These are phyloP conservation scores for Chlorella vulgaris DNA, from an alignment of 139 green algal species.

Conservation along the genomic window DNA sequence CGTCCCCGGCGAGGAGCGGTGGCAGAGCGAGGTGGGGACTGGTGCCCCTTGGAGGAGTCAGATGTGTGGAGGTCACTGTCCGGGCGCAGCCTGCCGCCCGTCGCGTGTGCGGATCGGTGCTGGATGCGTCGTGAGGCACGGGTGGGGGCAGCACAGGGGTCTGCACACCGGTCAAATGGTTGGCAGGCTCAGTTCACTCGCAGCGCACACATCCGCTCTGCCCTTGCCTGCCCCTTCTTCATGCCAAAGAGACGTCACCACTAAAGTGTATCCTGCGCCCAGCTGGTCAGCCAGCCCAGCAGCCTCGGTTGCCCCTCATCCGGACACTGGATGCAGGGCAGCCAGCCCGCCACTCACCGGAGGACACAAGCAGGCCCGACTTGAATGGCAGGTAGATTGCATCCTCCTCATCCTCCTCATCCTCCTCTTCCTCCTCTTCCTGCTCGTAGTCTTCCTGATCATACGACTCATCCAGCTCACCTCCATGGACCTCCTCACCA, in stretches of 20 bases:
- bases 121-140: conserved; percentile 5
- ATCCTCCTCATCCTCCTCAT: background rate
- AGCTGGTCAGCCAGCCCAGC: background rate
- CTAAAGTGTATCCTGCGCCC: too few species aligned
- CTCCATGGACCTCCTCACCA: background rate
- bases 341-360: background rate
- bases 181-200: too few species aligned
- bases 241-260: too few species aligned
- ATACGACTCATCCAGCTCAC: conserved; percentile 13
- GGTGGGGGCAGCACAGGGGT: conserved; percentile 5
- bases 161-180: background rate
- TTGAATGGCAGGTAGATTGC: conserved; percentile 20
- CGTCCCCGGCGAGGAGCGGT: background rate
- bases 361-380: background rate
- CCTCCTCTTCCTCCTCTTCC: background rate
- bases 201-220: too few species aligned
- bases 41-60: background rate
- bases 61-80: conserved; percentile 12
- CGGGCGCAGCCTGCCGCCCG: conserved; percentile 20
- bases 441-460: background rate
- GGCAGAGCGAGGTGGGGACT: background rate
- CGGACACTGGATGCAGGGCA: too few species aligned
- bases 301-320: background rate
- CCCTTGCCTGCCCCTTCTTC: too few species aligned
- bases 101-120: background rate